These are phyloP conservation scores for Iris pallida DNA, from an alignment of 116 monocot genomes.

Conservation along the genomic window DNA sequence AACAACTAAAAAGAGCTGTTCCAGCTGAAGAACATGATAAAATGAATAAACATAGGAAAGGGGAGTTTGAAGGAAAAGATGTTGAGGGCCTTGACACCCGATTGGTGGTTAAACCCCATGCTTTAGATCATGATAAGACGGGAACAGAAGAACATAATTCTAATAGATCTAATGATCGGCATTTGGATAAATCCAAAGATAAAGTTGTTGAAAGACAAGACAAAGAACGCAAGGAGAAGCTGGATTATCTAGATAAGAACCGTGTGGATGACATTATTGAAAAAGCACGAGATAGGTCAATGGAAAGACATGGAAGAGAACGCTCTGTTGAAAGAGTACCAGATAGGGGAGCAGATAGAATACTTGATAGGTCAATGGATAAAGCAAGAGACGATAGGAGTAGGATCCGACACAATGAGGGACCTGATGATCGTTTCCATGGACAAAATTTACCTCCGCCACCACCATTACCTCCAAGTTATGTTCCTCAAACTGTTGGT, in stretches of 20 bases:
- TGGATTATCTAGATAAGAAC: slow-evolving; percentile 54
- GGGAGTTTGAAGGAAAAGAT: slow-evolving; percentile 61
- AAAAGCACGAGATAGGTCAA: slow-evolving; percentile 72
- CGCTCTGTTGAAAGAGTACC: slow-evolving; percentile 64
- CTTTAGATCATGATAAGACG: slow-evolving; percentile 53
- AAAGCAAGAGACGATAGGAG: slow-evolving; percentile 60
- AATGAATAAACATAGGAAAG: slow-evolving; percentile 64
- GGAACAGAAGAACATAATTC: slow-evolving; percentile 44
- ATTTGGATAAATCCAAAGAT: slow-evolving; percentile 58
- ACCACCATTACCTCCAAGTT: slow-evolving; percentile 81
- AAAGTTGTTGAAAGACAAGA: slow-evolving; percentile 71
- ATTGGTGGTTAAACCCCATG: slow-evolving; percentile 28
- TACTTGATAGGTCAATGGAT: slow-evolving; percentile 39
- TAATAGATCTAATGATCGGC: slow-evolving; percentile 40
- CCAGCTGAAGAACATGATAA: slow-evolving; percentile 74
- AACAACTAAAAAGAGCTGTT: slow-evolving; percentile 52
- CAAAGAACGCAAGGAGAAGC: slow-evolving; percentile 65
- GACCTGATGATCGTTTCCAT: slow-evolving; percentile 62
- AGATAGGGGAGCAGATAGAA: slow-evolving; percentile 62
- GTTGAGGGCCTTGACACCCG: slow-evolving; percentile 23
- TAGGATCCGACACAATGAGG: slow-evolving; percentile 52
- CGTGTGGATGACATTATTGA: slow-evolving; percentile 61
- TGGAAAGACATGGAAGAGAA: slow-evolving; percentile 81
- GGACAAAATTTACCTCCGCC: slow-evolving; percentile 89
- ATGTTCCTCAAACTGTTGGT: slow-evolving; percentile 84